Base-by-base conservation (phyloP, 768 basidiomycete genomes). In the Phaffia tasmanica region DNA sequence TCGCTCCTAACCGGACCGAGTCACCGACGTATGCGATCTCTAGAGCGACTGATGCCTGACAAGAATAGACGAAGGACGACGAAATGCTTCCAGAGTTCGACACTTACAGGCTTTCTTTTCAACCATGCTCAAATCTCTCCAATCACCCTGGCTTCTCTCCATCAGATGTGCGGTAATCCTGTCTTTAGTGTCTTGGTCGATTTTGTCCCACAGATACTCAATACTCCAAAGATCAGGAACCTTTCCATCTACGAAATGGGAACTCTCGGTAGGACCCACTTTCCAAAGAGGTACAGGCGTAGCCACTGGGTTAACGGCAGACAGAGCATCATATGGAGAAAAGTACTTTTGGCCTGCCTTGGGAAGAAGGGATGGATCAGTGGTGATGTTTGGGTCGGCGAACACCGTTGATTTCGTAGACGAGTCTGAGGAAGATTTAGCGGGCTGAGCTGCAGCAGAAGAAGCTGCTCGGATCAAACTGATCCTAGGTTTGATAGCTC, bases 171-270 rank as follows among this genome's bases (percentile, higher is more conserved):
- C n/a, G 27, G 19, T 57, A 23, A 57, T 29, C 27, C 27, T 21
- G n/a, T n/a, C 19, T 32, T 29, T 57, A 23, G 56, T 57, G 18
- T 57, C 56, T 7, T 32, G 27, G 27, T 57, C 56, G 7, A 19
- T 29, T 18, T 29, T 19, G 18, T 57, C 56, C 56, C 56, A 57
- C 9, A 29, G 19, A 29, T 57, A n/a, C 27, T 57, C 56, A 27
- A 57, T 57, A 32, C 32, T 57, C 56, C 56, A 57, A 23, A 57
- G 56, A 57, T 18, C n/a, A 57, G 56, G 56, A 16, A 57, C 56
- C 32, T 57, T 57, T 19, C 56, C 56, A 57, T 57, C 56, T 32
- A 29, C 56, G 25, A 57, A 57, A 18, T 32, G 56, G 32, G 25
- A 19, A 6, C n/a, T 23, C 18, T n/a, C 19, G n/a, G 19, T 29